These are phyloP conservation scores for Apostasia shenzhenica DNA, from an alignment of 106 monocot species.

Conservation along the genomic window DNA sequence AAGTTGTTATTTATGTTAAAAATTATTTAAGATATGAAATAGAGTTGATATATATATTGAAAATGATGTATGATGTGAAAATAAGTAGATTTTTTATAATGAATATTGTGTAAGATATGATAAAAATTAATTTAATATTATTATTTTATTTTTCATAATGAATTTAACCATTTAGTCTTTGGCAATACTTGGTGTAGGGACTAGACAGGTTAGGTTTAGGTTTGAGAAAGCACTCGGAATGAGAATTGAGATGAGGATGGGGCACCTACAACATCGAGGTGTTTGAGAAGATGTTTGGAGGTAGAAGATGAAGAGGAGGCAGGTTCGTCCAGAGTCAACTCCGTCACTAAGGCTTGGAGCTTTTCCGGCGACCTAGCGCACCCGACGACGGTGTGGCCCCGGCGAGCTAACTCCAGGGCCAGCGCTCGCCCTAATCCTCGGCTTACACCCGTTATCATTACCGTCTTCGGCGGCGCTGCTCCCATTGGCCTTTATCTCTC, in stretches of 20 bases:
- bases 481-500: neutral
- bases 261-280: conserved; percentile 54
- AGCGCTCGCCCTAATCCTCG: conserved; percentile 74
- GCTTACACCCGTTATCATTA: conserved; percentile 90
- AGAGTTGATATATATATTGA: too few species aligned
- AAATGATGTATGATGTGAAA: too few species aligned
- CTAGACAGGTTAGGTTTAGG: neutral
- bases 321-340: conserved; percentile 19
- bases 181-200: too few species aligned
- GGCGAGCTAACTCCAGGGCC: conserved; percentile 61
- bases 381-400: conserved; percentile 77
- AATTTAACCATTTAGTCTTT: too few species aligned
- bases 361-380: conserved; percentile 68
- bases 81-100: too few species aligned
- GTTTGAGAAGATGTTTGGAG: conserved; percentile 59
- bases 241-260: neutral
- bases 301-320: conserved; percentile 24
- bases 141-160: too few species aligned
- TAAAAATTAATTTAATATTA: too few species aligned
- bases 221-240: neutral
- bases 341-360: conserved; percentile 37
- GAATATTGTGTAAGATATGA: too few species aligned
- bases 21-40: too few species aligned
- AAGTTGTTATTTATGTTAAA: too few species aligned
- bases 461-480: conserved; percentile 38